phyloP scores from a whole-genome alignment of 495 filamentous ascomycete species.

The Daldinia decipiens region DNA sequence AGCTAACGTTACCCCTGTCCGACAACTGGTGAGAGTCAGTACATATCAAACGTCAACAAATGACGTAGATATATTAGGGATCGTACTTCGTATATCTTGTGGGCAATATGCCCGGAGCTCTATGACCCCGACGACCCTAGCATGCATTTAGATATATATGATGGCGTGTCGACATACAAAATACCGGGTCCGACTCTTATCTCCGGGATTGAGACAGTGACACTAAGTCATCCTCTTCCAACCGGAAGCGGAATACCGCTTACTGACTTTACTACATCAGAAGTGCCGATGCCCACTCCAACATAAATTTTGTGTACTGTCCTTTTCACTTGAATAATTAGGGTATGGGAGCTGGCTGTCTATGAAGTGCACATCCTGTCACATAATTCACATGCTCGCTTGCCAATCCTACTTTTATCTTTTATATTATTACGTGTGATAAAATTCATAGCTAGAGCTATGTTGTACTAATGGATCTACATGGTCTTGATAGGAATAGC shows the following conservation, averaged over 20 bases:
- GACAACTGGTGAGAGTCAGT: no score
- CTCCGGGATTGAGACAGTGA: constrained; percentile 44
- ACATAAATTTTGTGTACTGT: not conserved
- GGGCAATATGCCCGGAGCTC: no score
- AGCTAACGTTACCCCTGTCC: not conserved
- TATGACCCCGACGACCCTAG: constrained; percentile 52
- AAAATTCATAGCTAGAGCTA: no score
- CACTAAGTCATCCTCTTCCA: constrained; percentile 36
- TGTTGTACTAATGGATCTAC: no score
- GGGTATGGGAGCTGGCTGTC: not conserved
- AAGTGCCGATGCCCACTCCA: not conserved
- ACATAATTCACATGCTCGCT: no score
- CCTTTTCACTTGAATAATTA: not conserved
- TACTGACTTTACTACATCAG: constrained; percentile 17
- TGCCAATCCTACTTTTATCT: no score
- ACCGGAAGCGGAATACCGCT: constrained; percentile 27
- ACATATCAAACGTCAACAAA: no score
- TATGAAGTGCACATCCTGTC: not conserved
- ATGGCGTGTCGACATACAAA: constrained; percentile 56
- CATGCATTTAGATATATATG: constrained; percentile 55
- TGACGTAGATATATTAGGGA: no score
- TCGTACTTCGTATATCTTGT: no score
- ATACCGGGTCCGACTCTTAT: constrained; percentile 64
- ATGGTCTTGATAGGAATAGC: no score
- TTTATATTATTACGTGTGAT: no score